Base-by-base conservation (phyloP, 345 rosid genomes). In the Populus alba region DNA sequence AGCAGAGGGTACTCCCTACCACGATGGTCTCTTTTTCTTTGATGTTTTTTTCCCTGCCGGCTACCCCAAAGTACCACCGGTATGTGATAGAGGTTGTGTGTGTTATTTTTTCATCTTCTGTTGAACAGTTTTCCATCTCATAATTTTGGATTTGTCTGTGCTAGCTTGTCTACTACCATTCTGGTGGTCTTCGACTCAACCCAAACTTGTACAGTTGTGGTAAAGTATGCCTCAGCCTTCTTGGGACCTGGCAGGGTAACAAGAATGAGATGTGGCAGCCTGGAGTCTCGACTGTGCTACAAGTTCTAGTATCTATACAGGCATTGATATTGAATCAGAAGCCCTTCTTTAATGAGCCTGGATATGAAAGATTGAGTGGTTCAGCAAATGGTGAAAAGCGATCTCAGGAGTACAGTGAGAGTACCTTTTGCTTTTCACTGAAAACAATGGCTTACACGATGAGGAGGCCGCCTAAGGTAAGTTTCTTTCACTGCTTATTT, bases 1-100 rank as follows among this genome's bases (percentile, higher is more conserved):
- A 85, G 96, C 98, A 16, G 94, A 91, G 73, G 97, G 94, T 72
- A 95, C 99, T 79, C 99, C 99, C 29, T 95, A 95, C 83, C 98
- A 92, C 63, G 97, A 95, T 65, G 98, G 99, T 82, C 92, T 95
- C 63, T 95, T 89, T 84, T 95, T 93, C 87, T 92, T 93, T 79
- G 99, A 95, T 79, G 80, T 95, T 77, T 88, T 76, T 89, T 95
- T 95, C 84, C 99, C 98, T 65, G 70, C 83, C 68, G 79, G 78
- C 76, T 95, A 92, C 81, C 99, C 99, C 73, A 77, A 74, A 79
- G 84, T 49, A 25, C 98, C 99, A 18, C 99, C 98, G 70, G 98
- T 92, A 89, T 67, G 87, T 85, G 49, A 70, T 72, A 76, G 66
- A 66, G 37, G 35, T 66, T 51, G 37, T 77, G 62, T 53, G 37